Evolutionary conservation across 306 rosid species (phyloP).

Genomic region (Trifolium pratense): DNA sequence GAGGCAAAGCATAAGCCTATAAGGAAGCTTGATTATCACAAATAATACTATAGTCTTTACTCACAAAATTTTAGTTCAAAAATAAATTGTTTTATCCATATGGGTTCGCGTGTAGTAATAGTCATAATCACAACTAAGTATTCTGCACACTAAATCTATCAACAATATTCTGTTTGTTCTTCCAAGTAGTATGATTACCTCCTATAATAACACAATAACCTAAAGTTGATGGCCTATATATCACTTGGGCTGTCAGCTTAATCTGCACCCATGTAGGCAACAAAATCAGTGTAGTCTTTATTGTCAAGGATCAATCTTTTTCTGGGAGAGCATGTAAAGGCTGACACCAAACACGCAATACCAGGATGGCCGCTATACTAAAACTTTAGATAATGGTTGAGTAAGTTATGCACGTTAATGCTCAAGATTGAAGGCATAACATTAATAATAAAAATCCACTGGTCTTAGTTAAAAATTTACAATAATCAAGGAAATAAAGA

Average conservation of each 20-base stretch:
- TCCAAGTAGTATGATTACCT: neutral
- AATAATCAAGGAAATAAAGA: neutral
- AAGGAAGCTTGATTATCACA: neutral
- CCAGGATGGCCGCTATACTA: neutral
- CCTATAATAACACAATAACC: neutral
- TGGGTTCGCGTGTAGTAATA: neutral
- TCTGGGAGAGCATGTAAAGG: neutral
- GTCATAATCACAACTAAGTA: neutral
- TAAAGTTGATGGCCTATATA: neutral
- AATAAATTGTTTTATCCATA: neutral
- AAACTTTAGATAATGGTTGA: neutral
- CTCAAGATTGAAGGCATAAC: conserved; percentile 8
- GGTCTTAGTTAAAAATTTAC: neutral
- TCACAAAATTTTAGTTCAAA: neutral
- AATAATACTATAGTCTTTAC: neutral
- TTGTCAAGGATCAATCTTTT: neutral
- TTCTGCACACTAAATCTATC: neutral
- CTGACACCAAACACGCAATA: neutral
- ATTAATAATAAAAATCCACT: neutral
- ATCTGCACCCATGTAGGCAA: neutral
- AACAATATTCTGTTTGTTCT: neutral
- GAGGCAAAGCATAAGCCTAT: neutral
- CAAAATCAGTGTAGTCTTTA: neutral
- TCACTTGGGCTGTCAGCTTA: neutral
- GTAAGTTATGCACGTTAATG: neutral